Base-by-base conservation (phyloP, 257 asterid species). In the Linaria vulgaris region DNA sequence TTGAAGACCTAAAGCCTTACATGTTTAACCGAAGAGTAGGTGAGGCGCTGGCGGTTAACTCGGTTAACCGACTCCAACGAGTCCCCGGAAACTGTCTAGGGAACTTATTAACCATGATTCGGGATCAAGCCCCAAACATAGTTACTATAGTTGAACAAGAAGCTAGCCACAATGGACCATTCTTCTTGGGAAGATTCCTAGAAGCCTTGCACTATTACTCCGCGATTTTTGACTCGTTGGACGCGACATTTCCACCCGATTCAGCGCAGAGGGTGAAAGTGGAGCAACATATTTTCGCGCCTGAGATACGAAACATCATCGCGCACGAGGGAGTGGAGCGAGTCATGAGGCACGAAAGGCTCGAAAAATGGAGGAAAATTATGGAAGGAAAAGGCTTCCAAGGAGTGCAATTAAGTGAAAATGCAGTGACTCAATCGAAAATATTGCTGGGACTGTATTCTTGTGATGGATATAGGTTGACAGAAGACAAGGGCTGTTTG, bases 151-250 rank as follows among this genome's bases (percentile, higher is more conserved):
- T 88, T 1, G 96, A 88, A 70, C 88, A 84, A 73, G 96, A 88
- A 49, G 95, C 96, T 6, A 86, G 92, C 82, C 96, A 88, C 69
- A 88, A 88, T n/a, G 95, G 96, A 2, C 95, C 96, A 0, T 88
- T 79, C 73, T 88, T 88, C 80, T 64, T 88, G 72, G 95, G 96
- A 13, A 51, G 96, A 14, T 88, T 88, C 63, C 82, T 88, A 0
- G 96, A 86, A 71, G 96, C 96, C 1, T 30, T 88, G 64, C 96
- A 88, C 62, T 88, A 80, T 61, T 88, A 86, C 46, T 88, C 95
- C 0, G 96, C 96, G 0, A 77, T 86, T 19, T 88, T 88, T 43
- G 96, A 88, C 69, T 88, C 96, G 2, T 31, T 88, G 79, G 95
- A 88, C 8, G 96, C 96, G 0, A 88, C 96, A 0, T 88, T 88